Conservation (phyloP, 768 basidiomycete species). For the Hydnomerulius pinastri region DNA sequence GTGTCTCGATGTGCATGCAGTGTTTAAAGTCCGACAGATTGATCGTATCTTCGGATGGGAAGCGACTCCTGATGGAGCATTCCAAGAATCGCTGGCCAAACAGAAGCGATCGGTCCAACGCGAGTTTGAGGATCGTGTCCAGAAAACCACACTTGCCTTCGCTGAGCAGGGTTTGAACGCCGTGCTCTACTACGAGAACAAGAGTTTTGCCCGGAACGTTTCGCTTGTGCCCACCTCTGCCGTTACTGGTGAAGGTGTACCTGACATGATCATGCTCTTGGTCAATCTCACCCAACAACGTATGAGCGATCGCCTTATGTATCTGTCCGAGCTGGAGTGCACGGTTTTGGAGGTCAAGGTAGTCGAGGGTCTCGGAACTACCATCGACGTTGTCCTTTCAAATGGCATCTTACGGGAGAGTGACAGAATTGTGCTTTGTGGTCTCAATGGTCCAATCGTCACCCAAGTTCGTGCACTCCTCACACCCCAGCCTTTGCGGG, state of each 20-base stretch:
- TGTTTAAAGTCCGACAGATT: constrained; percentile 56
- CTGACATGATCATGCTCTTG: constrained; percentile 99
- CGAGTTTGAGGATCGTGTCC: constrained; percentile 88
- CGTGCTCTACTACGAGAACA: constrained; percentile 96
- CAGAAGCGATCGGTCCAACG: constrained; percentile 79
- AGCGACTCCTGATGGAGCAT: constrained; percentile 86
- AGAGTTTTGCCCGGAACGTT: constrained; percentile 89
- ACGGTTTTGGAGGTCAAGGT: constrained; percentile 99
- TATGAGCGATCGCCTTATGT: constrained; percentile 98
- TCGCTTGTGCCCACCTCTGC: constrained; percentile 98
- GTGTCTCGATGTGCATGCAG: neutral
- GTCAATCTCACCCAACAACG: constrained; percentile 97
- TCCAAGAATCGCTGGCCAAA: constrained; percentile 86
- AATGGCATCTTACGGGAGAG: constrained; percentile 92
- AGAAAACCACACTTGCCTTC: constrained; percentile 87
- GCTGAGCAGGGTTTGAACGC: constrained; percentile 98
- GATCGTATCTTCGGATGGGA: constrained; percentile 98
- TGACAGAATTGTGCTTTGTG: constrained; percentile 94
- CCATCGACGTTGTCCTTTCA: constrained; percentile 93
- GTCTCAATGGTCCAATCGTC: constrained; percentile 95
- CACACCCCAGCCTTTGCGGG: constrained; percentile 94
- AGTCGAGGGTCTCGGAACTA: constrained; percentile 96
- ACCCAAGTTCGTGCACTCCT: constrained; percentile 92
- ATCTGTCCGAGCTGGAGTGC: constrained; percentile 94
- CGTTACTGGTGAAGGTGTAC: constrained; percentile 96